phyloP scores from a whole-genome alignment of 1,139 yeast genomes.

The Taphrina wiesneri region DNA sequence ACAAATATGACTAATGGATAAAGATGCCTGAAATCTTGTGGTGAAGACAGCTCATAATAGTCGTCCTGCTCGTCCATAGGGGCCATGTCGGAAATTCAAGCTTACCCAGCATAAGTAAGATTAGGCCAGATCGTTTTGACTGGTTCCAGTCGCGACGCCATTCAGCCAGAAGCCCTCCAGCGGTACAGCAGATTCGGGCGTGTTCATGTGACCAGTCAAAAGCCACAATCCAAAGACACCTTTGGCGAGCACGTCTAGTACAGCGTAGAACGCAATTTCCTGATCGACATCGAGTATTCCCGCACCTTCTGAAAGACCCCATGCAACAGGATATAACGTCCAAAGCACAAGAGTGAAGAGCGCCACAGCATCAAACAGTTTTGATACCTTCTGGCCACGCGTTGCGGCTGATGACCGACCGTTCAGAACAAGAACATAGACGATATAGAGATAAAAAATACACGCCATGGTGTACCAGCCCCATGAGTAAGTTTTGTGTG shows the following conservation, averaged over 20 bases:
- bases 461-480: slow-evolving; percentile 31
- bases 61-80: too few species aligned
- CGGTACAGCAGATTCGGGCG: slow-evolving; percentile 31
- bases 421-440: slow-evolving; percentile 11
- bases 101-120: too few species aligned
- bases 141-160: slow-evolving; percentile 27
- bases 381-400: slow-evolving; percentile 25
- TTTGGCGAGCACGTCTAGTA: slow-evolving; percentile 29
- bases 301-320: slow-evolving; percentile 29
- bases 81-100: too few species aligned
- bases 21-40: too few species aligned
- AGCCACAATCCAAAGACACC: slow-evolving; percentile 29
- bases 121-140: slow-evolving; percentile 24
- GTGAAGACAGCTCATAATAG: too few species aligned
- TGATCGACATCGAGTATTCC: slow-evolving; percentile 21
- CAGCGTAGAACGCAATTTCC: slow-evolving; percentile 29
- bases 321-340: slow-evolving; percentile 27
- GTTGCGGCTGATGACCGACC: slow-evolving; percentile 22
- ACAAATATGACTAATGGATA: too few species aligned
- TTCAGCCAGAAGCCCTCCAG: slow-evolving; percentile 26
- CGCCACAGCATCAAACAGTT: slow-evolving; percentile 25
- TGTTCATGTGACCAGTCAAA: slow-evolving; percentile 27
- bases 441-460: slow-evolving; percentile 24
- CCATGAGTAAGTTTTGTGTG: slow-evolving; percentile 12
- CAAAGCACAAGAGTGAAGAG: slow-evolving; percentile 20